Percentiles rank a stretch among this genome's conserved stretches.
Evolutionary conservation across 208 protist species (phyloP).

Genomic region (Leishmania lainsoni): DNA sequence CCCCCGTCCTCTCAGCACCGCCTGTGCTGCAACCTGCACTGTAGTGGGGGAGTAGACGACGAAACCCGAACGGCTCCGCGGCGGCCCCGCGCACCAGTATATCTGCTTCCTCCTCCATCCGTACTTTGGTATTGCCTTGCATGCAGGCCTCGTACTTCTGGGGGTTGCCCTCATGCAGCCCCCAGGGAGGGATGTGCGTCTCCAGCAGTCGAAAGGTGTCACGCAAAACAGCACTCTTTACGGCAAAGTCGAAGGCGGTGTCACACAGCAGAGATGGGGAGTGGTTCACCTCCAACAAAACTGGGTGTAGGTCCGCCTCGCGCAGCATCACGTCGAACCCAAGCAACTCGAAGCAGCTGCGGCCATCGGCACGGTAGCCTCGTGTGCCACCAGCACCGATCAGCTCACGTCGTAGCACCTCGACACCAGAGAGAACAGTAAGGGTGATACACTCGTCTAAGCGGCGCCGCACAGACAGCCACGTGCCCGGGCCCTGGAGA

Average conservation of each 20-base stretch:
- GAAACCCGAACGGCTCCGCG: conserved; percentile 16
- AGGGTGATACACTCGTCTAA: conserved; percentile 79
- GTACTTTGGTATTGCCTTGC: background rate
- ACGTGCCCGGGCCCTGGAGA: conserved; percentile 25
- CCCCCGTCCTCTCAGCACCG: background rate
- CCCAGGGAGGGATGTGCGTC: conserved; percentile 39
- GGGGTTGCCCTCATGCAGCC: conserved; percentile 6
- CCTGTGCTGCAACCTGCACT: background rate
- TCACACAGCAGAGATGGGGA: conserved; percentile 90
- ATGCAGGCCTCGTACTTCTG: conserved; percentile 18
- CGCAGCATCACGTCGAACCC: conserved; percentile 89
- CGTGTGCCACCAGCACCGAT: conserved; percentile 52
- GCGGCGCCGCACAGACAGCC: conserved; percentile 51
- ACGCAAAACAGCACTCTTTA: conserved; percentile 75
- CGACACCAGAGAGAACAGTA: conserved; percentile 85
- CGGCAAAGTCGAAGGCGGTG: conserved; percentile 69
- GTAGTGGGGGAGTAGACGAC: conserved; percentile 39
- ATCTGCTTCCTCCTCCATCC: conserved; percentile 6
- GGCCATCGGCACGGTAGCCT: conserved; percentile 49
- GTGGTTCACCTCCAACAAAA: conserved; percentile 93
- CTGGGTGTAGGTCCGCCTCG: conserved; percentile 44
- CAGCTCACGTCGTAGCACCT: conserved; percentile 76
- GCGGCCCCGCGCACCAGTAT: conserved; percentile 6
- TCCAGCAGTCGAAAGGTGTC: conserved; percentile 72
- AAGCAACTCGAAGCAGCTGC: conserved; percentile 89